Evolutionary conservation across 495 filamentous ascomycete genomes (phyloP).

Genomic region (Penicillium maclennaniae): DNA sequence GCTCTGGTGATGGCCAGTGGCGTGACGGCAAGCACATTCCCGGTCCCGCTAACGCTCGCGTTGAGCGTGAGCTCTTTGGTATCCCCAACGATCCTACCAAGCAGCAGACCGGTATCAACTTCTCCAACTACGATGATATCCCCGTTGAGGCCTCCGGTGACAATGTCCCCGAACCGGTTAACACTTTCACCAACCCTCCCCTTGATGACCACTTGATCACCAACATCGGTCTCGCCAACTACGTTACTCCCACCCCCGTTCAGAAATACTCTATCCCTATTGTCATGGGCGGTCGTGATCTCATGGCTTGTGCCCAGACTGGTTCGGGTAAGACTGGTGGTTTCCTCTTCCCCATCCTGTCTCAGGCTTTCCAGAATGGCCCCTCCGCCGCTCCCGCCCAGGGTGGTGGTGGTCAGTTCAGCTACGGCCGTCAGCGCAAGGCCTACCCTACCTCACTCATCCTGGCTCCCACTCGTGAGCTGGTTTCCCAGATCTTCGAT

Average conservation of each 20-base stretch:
- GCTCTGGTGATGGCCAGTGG: conserved; percentile 93
- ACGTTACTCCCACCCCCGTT: conserved; percentile 91
- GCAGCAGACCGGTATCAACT: conserved; percentile 97
- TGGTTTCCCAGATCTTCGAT: conserved; percentile 97
- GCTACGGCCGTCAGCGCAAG: conserved; percentile 84
- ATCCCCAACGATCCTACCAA: conserved; percentile 89
- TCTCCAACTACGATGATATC: conserved; percentile 99
- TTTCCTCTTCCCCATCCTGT: conserved; percentile 97
- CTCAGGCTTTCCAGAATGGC: conserved; percentile 87
- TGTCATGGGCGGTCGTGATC: conserved; percentile 90
- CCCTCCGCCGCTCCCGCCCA: conserved; percentile 64
- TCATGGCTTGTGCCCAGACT: conserved; percentile 99
- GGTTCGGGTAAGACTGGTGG: conserved; percentile 99
- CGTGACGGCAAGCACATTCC: conserved; percentile 93
- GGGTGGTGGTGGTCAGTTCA: conserved; percentile 54
- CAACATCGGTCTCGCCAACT: conserved; percentile 90
- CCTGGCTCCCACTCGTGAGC: conserved; percentile 91
- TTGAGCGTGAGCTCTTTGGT: conserved; percentile 95
- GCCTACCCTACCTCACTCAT: conserved; percentile 95
- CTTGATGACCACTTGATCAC: conserved; percentile 84
- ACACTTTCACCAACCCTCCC: conserved; percentile 87
- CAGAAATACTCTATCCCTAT: conserved; percentile 99
- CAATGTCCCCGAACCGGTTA: conserved; percentile 88
- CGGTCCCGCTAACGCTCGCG: conserved; percentile 77
- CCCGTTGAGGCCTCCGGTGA: conserved; percentile 95